Percentiles rank a stretch among this genome's conserved stretches.
Evolutionary conservation across 257 asterid species (phyloP).

Genomic region (Ocimum tenuiflorum): DNA sequence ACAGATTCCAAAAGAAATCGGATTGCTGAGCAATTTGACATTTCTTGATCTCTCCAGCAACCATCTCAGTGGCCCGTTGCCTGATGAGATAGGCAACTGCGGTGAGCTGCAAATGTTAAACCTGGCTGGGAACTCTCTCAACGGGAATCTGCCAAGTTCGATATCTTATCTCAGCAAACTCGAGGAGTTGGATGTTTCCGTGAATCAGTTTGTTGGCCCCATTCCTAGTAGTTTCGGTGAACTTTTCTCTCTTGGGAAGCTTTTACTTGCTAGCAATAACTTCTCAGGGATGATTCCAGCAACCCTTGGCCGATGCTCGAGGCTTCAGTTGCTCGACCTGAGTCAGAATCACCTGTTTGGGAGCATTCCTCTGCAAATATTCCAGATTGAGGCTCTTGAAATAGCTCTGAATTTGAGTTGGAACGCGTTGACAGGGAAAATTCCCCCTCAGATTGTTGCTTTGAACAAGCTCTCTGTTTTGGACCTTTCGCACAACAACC

Average conservation of each 20-base stretch:
- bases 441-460: constrained; percentile 55
- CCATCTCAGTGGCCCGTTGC: constrained; percentile 45
- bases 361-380: constrained; percentile 51
- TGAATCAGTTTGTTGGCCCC: constrained; percentile 45
- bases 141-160: constrained; percentile 47
- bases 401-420: constrained; percentile 74
- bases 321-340: constrained; percentile 66
- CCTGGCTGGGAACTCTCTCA: constrained; percentile 55
- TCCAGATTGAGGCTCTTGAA: constrained; percentile 54
- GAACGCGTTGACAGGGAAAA: constrained; percentile 54
- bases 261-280: constrained; percentile 41
- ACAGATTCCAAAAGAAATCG: constrained; percentile 46
- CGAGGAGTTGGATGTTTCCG: constrained; percentile 58
- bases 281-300: constrained; percentile 58
- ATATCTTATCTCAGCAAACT: constrained; percentile 44
- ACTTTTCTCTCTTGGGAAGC: constrained; percentile 45
- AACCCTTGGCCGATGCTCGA: constrained; percentile 42
- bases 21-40: constrained; percentile 40
- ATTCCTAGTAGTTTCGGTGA: constrained; percentile 56
- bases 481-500: constrained; percentile 66
- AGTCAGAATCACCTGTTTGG: constrained; percentile 55
- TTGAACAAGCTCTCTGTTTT: constrained; percentile 54
- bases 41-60: constrained; percentile 68
- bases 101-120: constrained; percentile 55
- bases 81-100: constrained; percentile 63